Percentiles rank a stretch among this genome's conserved stretches.
phyloP scores from a whole-genome alignment of 2,329 filamentous ascomycete genomes.

The Alternaria sp. region DNA sequence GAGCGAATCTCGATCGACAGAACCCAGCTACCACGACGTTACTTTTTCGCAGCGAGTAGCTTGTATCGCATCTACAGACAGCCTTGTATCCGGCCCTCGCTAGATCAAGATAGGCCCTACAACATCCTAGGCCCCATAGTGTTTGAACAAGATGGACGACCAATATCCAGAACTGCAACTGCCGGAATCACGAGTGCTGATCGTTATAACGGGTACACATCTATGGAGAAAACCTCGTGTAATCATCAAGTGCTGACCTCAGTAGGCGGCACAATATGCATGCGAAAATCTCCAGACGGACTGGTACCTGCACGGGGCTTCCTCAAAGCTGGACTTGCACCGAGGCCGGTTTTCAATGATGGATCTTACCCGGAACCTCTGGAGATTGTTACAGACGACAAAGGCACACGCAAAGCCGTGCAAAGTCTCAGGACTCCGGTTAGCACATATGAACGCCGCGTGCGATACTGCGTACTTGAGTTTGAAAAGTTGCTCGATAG shows the following conservation, averaged over 20 bases:
- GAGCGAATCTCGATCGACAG: constrained; percentile 5
- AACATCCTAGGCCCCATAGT: constrained; percentile 7
- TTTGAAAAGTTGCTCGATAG: constrained; percentile 88
- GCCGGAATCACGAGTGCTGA: constrained; percentile 82
- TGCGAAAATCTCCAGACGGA: constrained; percentile 82
- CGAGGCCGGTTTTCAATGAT: constrained; percentile 87
- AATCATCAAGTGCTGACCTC: constrained; percentile 8
- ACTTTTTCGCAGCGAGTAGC: constrained; percentile 1
- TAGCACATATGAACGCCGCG: constrained; percentile 80
- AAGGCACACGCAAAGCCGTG: constrained; percentile 61
- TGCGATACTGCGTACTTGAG: constrained; percentile 85
- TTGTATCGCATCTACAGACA: constrained; percentile 1
- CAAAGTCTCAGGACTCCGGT: constrained; percentile 80
- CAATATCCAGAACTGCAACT: constrained; percentile 43
- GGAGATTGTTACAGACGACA: constrained; percentile 63
- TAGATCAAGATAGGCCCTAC: constrained; percentile 2
- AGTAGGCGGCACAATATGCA: constrained; percentile 80
- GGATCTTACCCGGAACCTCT: constrained; percentile 66
- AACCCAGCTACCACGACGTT: constrained; percentile 4
- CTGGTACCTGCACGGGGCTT: constrained; percentile 79
- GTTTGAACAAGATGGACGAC: constrained; percentile 35
- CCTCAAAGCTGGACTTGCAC: constrained; percentile 81
- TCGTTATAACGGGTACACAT: constrained; percentile 81
- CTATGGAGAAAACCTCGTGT: background rate
- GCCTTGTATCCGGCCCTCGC: background rate